These are phyloP conservation scores for Saturnispora kantuleensis DNA, from an alignment of 805 yeast species.

Conservation along the genomic window DNA sequence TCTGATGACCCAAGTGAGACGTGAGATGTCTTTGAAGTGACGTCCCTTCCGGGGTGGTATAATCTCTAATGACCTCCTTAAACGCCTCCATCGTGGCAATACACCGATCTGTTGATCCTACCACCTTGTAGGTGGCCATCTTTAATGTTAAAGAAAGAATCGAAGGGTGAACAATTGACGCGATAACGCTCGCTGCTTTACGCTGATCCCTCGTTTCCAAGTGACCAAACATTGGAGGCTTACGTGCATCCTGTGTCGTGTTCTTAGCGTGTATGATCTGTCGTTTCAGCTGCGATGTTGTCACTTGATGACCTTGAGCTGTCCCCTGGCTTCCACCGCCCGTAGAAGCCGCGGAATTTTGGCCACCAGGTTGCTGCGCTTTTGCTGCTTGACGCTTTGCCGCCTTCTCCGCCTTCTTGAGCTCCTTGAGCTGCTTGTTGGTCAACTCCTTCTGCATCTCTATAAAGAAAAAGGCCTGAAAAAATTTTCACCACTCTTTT, in stretches of 20 bases:
- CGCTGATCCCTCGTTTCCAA: conserved; percentile 73
- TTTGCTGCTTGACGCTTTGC: conserved; percentile 3
- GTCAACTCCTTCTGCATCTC: conserved; percentile 6
- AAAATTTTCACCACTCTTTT: conserved; percentile 33
- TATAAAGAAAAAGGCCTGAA: not conserved
- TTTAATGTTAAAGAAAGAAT: conserved; percentile 70
- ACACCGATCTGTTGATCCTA: conserved; percentile 85
- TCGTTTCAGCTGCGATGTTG: conserved; percentile 43
- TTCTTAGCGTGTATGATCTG: conserved; percentile 43
- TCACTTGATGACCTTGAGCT: conserved; percentile 12
- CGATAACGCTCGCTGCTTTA: conserved; percentile 46
- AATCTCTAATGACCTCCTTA: conserved; percentile 67
- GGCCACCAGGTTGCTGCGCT: not conserved
- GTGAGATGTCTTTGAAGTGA: conserved; percentile 83
- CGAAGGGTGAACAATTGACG: conserved; percentile 77
- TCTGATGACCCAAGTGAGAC: conserved; percentile 80
- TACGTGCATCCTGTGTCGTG: conserved; percentile 34
- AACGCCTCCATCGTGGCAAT: conserved; percentile 78
- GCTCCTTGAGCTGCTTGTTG: conserved; percentile 9
- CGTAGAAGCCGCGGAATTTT: conserved; percentile 3
- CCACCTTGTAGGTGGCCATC: conserved; percentile 73
- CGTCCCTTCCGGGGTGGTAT: conserved; percentile 76
- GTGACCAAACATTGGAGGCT: conserved; percentile 67
- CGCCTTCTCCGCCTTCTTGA: conserved; percentile 8
- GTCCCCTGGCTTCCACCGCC: conserved; percentile 19